phyloP scores from a whole-genome alignment of 352 stramenopile genomes.

The Lagenidium sp. region DNA sequence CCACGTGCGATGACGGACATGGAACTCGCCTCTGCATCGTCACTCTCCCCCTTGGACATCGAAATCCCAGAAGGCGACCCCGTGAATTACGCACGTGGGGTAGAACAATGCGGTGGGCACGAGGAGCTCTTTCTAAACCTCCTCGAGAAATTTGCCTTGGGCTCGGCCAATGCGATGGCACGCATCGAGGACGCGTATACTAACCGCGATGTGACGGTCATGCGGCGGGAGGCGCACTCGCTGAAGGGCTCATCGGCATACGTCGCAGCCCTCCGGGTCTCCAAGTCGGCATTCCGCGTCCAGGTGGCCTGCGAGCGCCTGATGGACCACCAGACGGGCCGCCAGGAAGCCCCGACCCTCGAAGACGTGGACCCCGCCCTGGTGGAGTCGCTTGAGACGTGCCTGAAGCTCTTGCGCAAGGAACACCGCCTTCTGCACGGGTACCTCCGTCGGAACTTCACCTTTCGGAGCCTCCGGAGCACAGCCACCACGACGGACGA shows the following conservation, averaged over 20 bases:
- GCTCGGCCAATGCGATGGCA: constrained; percentile 47
- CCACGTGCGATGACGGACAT: background rate
- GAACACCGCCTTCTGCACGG: constrained; percentile 55
- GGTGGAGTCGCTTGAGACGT: constrained; percentile 25
- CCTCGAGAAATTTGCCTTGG: constrained; percentile 67
- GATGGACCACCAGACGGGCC: constrained; percentile 20
- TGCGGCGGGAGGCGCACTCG: constrained; percentile 65
- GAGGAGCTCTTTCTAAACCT: constrained; percentile 77
- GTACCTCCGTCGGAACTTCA: constrained; percentile 77
- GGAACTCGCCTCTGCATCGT: constrained; percentile 2
- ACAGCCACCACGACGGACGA: constrained; percentile 5
- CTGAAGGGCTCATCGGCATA: constrained; percentile 79
- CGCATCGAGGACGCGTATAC: constrained; percentile 41
- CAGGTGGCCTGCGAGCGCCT: constrained; percentile 67
- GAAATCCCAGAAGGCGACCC: constrained; percentile 71
- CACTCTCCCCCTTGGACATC: constrained; percentile 15
- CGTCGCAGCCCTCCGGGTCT: constrained; percentile 63
- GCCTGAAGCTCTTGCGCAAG: constrained; percentile 36
- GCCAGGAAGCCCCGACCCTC: constrained; percentile 11
- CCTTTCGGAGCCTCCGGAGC: constrained; percentile 26
- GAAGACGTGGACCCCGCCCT: constrained; percentile 12
- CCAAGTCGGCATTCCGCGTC: constrained; percentile 73
- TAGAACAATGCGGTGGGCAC: constrained; percentile 66
- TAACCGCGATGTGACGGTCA: constrained; percentile 29
- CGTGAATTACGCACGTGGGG: constrained; percentile 67